These are phyloP conservation scores for Rhododendron simsii DNA, from an alignment of 148 eudicot genomes.

Conservation along the genomic window DNA sequence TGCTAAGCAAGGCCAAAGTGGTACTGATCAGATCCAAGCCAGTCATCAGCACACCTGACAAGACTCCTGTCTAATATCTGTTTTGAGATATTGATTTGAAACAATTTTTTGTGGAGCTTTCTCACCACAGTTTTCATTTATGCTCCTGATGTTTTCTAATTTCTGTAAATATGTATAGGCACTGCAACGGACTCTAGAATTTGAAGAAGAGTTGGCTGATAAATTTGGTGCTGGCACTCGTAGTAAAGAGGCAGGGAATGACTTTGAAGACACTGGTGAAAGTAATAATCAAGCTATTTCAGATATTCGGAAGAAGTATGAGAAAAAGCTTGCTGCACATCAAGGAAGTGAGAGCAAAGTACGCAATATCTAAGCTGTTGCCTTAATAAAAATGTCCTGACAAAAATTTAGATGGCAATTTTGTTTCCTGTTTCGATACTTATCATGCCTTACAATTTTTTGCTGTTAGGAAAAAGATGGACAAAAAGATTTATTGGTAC, in stretches of 20 bases:
- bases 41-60: background rate
- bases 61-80: background rate
- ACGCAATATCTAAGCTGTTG: constrained; percentile 14
- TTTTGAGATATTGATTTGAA: background rate
- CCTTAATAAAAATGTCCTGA: background rate
- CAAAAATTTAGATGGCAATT: background rate
- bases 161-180: constrained; percentile 48
- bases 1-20: background rate
- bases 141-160: background rate
- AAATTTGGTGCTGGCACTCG: constrained; percentile 82
- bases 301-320: constrained; percentile 90
- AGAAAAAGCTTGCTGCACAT: constrained; percentile 88
- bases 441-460: background rate
- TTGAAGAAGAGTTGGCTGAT: constrained; percentile 94
- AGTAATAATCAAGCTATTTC: constrained; percentile 51
- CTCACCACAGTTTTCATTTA: background rate
- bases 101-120: background rate
- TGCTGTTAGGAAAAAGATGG: constrained; percentile 57
- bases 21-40: background rate
- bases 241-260: constrained; percentile 46
- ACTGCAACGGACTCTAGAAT: constrained; percentile 88
- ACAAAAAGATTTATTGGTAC: constrained; percentile 63
- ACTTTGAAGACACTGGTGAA: constrained; percentile 47
- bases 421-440: background rate
- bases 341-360: constrained; percentile 66